Evolutionary conservation across 2,329 filamentous ascomycete genomes (phyloP), one percentile per base, ranked within the genome.

Genomic region (Ceratocystis variospora): DNA sequence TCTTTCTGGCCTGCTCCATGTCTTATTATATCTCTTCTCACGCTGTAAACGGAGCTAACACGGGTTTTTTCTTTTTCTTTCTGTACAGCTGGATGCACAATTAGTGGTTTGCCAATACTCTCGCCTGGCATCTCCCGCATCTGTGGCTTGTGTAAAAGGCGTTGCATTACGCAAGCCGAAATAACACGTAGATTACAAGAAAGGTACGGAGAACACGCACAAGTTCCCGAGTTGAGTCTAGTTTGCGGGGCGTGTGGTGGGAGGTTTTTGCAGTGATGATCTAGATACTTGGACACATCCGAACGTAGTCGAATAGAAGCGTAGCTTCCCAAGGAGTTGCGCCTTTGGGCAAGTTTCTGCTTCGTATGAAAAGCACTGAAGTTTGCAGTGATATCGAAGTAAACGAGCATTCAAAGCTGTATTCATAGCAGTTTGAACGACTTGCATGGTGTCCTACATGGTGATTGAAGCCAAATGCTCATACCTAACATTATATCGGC

Each of bases 21-120:
- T 55, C 8, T 12, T 57, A 17, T 50, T 37, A n/a, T 63, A 41
- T 6, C 4, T 55, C 8, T 53, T 33, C 64, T 15, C 8, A 48
- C 59, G 2, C 50, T n/a, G 28, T 66, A 70, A 41, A 69, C 66
- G 57, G 3, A 2, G 12, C 55, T 15, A 53, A 7, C 8, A 37
- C n/a, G 6, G n/a, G 4, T n/a, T n/a, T 5, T 25, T 28, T 5
- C 2, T 28, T 3, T 5, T 22, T 53, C 8, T 31, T 50, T 19
- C 48, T 15, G 3, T 8, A 28, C 22, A 81, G 80, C 79, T n/a
- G 79, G 76, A 0, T 85, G 83, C 68, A 79, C 79, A 0, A 77
- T 79, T 0, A 82, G 80, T 0, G 80, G 81, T 0, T 72, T 85
- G 6, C 79, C 82, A 12, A 81, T 85, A 68, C 74, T 81, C 67